These are phyloP conservation scores for Pholiota adiposa DNA, from an alignment of 1,284 basidiomycete species.

Conservation along the genomic window DNA sequence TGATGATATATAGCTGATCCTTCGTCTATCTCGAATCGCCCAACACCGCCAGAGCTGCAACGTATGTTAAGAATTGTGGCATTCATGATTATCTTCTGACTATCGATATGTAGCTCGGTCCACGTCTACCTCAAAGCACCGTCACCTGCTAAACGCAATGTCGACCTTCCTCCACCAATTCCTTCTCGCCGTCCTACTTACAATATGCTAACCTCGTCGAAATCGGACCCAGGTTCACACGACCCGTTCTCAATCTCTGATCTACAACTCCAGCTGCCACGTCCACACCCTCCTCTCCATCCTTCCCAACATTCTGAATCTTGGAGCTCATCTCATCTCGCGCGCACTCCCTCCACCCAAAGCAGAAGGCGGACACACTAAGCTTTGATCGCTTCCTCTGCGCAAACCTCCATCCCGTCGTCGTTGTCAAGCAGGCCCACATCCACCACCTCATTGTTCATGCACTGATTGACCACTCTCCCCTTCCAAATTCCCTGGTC, in stretches of 20 bases:
- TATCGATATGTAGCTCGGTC: constrained; percentile 3
- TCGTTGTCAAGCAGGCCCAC: constrained; percentile 18
- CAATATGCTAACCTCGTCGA: constrained; percentile 6
- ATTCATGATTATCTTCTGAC: neutral
- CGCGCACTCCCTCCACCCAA: constrained; percentile 21
- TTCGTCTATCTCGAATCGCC: constrained; percentile 10
- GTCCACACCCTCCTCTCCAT: constrained; percentile 24
- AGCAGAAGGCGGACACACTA: constrained; percentile 18
- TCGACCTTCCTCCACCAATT: constrained; percentile 20
- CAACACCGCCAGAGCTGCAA: neutral
- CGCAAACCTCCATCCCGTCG: constrained; percentile 29
- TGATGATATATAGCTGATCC: constrained; percentile 12
- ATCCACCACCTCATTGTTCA: constrained; percentile 28
- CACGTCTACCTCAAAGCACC: constrained; percentile 11
- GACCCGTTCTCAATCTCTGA: constrained; percentile 5
- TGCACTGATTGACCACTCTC: constrained; percentile 28
- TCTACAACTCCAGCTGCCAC: neutral
- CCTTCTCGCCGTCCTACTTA: constrained; percentile 17
- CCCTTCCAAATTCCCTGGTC: constrained; percentile 14
- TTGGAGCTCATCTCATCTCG: constrained; percentile 15
- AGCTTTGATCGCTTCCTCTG: constrained; percentile 33
- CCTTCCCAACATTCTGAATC: constrained; percentile 25
- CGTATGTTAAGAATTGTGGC: neutral
- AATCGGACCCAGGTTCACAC: constrained; percentile 6
- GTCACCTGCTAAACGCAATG: constrained; percentile 19